Evolutionary conservation across 257 asterid species (phyloP).

Genomic region (Solanum neorickii): DNA sequence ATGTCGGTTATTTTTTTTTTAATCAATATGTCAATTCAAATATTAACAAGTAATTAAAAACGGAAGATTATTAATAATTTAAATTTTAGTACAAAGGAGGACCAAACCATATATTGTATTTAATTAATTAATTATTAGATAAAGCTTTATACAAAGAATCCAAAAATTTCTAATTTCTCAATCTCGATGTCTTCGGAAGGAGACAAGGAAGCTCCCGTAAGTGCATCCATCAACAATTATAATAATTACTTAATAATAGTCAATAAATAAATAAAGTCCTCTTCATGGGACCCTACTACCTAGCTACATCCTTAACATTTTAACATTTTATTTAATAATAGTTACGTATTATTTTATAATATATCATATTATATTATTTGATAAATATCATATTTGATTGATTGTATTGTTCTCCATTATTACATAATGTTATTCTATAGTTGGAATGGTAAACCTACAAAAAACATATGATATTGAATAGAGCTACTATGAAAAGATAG

Average conservation of each 20-base stretch:
- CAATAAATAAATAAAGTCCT: neutral
- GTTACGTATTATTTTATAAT: too few relatives aligned
- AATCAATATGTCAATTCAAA: too few relatives aligned
- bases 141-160: neutral
- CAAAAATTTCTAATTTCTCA: neutral
- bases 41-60: too few relatives aligned
- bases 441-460: too few relatives aligned
- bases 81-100: neutral
- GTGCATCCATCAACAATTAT: neutral
- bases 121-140: neutral
- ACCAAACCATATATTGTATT: neutral
- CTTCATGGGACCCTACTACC: neutral
- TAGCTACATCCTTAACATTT: neutral
- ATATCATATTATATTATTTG: too few relatives aligned
- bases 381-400: too few relatives aligned
- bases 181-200: neutral
- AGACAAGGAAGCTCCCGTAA: neutral
- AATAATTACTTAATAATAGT: neutral
- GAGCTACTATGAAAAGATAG: too few relatives aligned
- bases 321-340: too few relatives aligned
- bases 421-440: too few relatives aligned
- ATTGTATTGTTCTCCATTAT: accelerated
- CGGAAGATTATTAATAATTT: neutral
- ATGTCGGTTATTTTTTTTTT: too few relatives aligned
- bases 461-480: accelerated